Evolutionary conservation across 192 early-diverging fungal species (phyloP).

Genomic region (Chytriomyces confervae): DNA sequence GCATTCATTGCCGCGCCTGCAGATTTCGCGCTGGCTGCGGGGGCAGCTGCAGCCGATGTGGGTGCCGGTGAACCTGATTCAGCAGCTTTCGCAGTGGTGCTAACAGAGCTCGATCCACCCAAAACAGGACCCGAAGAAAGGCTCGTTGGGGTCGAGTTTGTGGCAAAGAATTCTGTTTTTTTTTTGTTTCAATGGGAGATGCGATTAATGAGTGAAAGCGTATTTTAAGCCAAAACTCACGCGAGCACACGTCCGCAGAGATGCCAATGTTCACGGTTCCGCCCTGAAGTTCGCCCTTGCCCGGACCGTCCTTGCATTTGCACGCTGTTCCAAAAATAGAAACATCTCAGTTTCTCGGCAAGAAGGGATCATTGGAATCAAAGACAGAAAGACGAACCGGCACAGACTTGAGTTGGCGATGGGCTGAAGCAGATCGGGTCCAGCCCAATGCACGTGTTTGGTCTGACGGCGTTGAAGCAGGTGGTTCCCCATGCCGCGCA

Average conservation of each 20-base stretch:
- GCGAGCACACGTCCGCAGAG: neutral
- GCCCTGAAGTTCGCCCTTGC: neutral
- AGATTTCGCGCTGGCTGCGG: neutral
- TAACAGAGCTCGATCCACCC: neutral
- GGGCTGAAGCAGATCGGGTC: neutral
- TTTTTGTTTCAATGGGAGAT: neutral
- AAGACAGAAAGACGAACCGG: neutral
- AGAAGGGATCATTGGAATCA: neutral
- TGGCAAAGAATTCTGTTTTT: slow-evolving; percentile 20
- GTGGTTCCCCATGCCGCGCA: neutral
- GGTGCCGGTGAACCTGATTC: neutral
- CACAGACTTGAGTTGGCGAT: slow-evolving; percentile 2
- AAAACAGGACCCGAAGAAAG: neutral
- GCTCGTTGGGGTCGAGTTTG: slow-evolving; percentile 10
- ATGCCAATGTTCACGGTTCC: neutral
- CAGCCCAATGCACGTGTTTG: slow-evolving; percentile 17
- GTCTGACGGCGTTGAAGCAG: neutral
- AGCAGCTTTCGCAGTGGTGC: neutral
- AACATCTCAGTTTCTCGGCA: neutral
- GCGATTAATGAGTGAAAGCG: neutral
- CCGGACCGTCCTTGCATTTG: neutral
- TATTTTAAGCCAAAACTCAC: neutral
- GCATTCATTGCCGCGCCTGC: neutral
- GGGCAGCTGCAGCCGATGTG: neutral
- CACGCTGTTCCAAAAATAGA: neutral